Evolutionary conservation across 75 land plant genomes (phyloP), one percentile per base, ranked within the genome.

Genomic region (Larix kaempferi): DNA sequence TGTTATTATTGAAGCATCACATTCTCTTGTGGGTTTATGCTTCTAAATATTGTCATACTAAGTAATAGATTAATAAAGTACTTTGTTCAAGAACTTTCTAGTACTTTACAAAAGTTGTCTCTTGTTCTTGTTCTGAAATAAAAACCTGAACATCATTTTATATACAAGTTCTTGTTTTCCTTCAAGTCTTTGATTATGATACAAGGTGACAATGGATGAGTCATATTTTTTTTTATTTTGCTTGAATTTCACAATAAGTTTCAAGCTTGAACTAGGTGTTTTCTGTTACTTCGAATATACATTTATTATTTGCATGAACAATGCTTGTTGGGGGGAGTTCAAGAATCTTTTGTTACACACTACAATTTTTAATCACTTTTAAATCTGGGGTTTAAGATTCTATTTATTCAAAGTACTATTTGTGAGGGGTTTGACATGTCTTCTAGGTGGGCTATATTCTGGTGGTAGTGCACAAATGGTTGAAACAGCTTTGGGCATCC

Each of bases 381-480:
- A 63, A 63, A 63, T 27, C 4, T 63, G 15, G 66, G 66, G 16
- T 63, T 63, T 27, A 29, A 12, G 64, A 62, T 63, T 63, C n/a
- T 65, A 6, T 35, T 65, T 35, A 39, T 3, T 25, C 7, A 35
- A 16, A 35, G 6, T 6, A 33, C 65, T 33, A 5, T 65, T 65
- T 33, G 17, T 19, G 17, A 65, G 39, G 19, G 17, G 6, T 39
- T 77, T 69, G 75, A 44, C 55, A 12, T 79, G n/a, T 66, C 76
- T 63, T 84, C 29, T 78, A 95, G 98, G 98, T 59, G 98, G 98
- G n/a, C 77, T 95, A 76, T 95, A 95, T 82, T 95, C 95, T 58
- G 98, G 98, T 23, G 98, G 98, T n/a, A 94, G 93, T 74, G 98
- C 99, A 56, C 91, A 90, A 77, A 94, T 96, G 99, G 89, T 96